These are phyloP conservation scores for Cryoendolithus antarcticus DNA, from an alignment of 2,329 filamentous ascomycete species.

Conservation along the genomic window DNA sequence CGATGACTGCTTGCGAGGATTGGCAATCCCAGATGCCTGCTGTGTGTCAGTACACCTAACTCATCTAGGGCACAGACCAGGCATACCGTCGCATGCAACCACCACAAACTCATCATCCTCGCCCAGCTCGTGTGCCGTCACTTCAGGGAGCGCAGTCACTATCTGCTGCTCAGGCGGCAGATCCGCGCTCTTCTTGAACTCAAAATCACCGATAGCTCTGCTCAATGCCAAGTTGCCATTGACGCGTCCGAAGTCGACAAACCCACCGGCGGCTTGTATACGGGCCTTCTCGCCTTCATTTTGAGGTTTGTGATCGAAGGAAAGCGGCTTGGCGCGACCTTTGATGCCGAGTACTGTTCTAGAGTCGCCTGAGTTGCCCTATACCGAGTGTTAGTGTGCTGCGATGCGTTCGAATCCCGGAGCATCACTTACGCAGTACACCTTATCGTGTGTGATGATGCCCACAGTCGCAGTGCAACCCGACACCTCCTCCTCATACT, in stretches of 20 bases:
- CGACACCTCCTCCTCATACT: conserved; percentile 95
- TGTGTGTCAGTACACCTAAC: conserved; percentile 8
- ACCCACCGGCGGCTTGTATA: conserved; percentile 89
- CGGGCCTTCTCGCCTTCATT: conserved; percentile 96
- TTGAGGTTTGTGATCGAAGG: conserved; percentile 98
- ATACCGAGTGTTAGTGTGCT: conserved; percentile 4
- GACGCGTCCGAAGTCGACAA: conserved; percentile 95
- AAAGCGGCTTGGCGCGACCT: conserved; percentile 90
- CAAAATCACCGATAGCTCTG: conserved; percentile 95
- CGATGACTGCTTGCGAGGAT: conserved; percentile 90
- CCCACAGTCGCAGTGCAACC: conserved; percentile 92
- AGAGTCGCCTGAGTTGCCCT: conserved; percentile 97
- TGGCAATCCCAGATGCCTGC: conserved; percentile 99
- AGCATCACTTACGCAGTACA: conserved; percentile 69
- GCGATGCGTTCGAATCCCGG: not conserved
- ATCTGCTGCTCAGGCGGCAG: conserved; percentile 97
- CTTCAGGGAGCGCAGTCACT: conserved; percentile 91
- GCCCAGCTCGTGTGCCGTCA: conserved; percentile 77
- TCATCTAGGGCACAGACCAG: no score
- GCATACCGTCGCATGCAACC: conserved; percentile 79
- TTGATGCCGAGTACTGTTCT: conserved; percentile 92
- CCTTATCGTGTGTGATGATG: conserved; percentile 78
- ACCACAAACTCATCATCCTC: conserved; percentile 94
- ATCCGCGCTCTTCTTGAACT: conserved; percentile 98
- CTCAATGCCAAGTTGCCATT: conserved; percentile 96